A percentile compares a stretch with the other conserved stretches of the same genome.
These are phyloP conservation scores for Volvariella volvacea DNA, from an alignment of 1,284 basidiomycete genomes.

Conservation along the genomic window DNA sequence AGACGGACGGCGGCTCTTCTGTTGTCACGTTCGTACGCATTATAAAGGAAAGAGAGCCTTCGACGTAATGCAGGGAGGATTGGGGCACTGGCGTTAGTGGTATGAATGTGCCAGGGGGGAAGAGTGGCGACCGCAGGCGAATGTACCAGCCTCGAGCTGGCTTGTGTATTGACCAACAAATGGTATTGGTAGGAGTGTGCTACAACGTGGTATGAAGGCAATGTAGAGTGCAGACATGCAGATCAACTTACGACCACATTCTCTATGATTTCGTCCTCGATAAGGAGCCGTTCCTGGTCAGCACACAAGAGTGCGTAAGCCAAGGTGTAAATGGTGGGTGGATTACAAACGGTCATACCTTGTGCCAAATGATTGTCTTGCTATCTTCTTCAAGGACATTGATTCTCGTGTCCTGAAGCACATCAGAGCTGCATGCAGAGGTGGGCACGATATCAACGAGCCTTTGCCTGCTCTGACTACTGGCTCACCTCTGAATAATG, in stretches of 20 bases:
- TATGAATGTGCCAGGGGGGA: constrained; percentile 60
- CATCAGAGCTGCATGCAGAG: constrained; percentile 52
- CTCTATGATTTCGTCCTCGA: constrained; percentile 68
- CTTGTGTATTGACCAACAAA: constrained; percentile 69
- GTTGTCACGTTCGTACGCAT: constrained; percentile 43
- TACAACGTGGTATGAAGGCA: constrained; percentile 16
- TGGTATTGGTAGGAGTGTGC: constrained; percentile 58
- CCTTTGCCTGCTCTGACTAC: no score
- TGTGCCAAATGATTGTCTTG: constrained; percentile 64
- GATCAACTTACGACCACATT: constrained; percentile 52
- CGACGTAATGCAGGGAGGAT: constrained; percentile 47
- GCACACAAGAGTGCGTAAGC: constrained; percentile 7
- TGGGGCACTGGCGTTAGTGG: constrained; percentile 52
- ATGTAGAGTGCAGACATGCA: constrained; percentile 10
- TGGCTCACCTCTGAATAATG: background rate
- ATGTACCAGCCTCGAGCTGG: constrained; percentile 79
- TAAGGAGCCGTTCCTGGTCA: constrained; percentile 62
- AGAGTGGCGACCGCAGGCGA: constrained; percentile 58
- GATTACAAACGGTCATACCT: constrained; percentile 32
- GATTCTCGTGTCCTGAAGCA: constrained; percentile 63
- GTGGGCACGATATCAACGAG: background rate
- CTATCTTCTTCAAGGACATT: constrained; percentile 56
- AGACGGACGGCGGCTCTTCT: constrained; percentile 14
- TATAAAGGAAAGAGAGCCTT: constrained; percentile 55
- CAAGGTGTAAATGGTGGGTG: background rate